phyloP scores from a whole-genome alignment of 2,329 filamentous ascomycete species.

The Penicillium corylophilum region DNA sequence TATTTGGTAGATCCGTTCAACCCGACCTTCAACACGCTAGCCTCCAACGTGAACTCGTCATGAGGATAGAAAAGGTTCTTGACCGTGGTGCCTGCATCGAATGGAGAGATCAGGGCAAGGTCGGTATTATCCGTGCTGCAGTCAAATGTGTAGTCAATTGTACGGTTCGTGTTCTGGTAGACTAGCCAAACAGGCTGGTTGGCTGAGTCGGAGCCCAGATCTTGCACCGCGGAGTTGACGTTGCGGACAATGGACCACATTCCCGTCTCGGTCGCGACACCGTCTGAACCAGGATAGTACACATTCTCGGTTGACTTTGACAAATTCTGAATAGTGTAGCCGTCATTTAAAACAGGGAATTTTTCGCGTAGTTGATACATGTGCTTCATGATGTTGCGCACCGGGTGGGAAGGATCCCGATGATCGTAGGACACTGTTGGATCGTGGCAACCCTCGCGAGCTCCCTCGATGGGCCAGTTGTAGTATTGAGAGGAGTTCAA shows the following conservation, averaged over 20 bases:
- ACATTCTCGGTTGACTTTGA: conserved; percentile 55
- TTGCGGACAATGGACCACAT: conserved; percentile 61
- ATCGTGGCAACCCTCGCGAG: conserved; percentile 56
- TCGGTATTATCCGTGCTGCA: conserved; percentile 46
- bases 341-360: conserved; percentile 61
- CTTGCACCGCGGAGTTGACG: conserved; percentile 50
- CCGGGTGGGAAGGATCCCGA: conserved; percentile 60
- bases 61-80: conserved; percentile 64
- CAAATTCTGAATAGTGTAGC: conserved; percentile 54
- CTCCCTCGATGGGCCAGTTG: conserved; percentile 56
- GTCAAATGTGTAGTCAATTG: conserved; percentile 56
- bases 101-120: conserved; percentile 56
- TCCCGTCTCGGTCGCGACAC: conserved; percentile 54
- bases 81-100: conserved; percentile 53
- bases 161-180: conserved; percentile 48
- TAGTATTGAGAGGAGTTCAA: conserved; percentile 58
- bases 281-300: conserved; percentile 54
- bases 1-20: conserved; percentile 47
- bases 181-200: conserved; percentile 48
- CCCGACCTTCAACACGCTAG: conserved; percentile 46
- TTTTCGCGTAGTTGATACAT: conserved; percentile 61
- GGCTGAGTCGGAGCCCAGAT: conserved; percentile 42
- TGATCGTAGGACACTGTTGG: conserved; percentile 59
- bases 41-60: conserved; percentile 53
- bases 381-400: conserved; percentile 60